These are phyloP conservation scores for Prillingera fragicola DNA, from an alignment of 1,284 basidiomycete genomes.

Conservation along the genomic window DNA sequence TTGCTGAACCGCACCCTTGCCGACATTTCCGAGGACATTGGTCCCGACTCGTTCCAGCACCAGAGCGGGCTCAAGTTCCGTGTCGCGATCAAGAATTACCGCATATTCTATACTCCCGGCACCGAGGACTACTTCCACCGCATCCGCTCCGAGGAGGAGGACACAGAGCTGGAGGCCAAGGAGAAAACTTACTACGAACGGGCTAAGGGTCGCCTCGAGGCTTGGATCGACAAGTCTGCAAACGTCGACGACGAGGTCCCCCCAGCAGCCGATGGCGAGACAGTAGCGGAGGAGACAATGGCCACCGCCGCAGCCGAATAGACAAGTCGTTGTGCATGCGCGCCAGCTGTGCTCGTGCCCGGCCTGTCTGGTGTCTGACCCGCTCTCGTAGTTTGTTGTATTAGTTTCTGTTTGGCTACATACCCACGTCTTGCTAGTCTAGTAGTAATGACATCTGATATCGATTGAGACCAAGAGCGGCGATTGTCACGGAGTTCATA, in stretches of 20 bases:
- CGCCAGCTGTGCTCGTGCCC: too few relatives aligned
- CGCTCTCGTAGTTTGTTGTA: too few relatives aligned
- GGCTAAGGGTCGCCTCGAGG: slow-evolving; percentile 22
- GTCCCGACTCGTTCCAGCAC: slow-evolving; percentile 24
- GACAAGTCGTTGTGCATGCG: too few relatives aligned
- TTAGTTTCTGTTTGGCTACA: too few relatives aligned
- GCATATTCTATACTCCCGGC: slow-evolving; percentile 62
- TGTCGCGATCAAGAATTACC: slow-evolving; percentile 62
- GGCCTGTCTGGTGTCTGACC: too few relatives aligned
- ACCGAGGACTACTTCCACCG: slow-evolving; percentile 46
- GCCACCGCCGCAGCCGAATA: not conserved
- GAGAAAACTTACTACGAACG: slow-evolving; percentile 14
- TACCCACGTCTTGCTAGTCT: too few relatives aligned
- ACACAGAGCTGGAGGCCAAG: slow-evolving; percentile 11
- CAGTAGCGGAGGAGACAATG: not conserved
- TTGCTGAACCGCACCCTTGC: slow-evolving; percentile 58
- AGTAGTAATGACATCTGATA: too few relatives aligned
- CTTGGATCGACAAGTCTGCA: slow-evolving; percentile 26
- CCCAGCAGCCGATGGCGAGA: not conserved
- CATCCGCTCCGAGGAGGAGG: slow-evolving; percentile 5
- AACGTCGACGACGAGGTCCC: slow-evolving; percentile 14
- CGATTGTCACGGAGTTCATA: too few relatives aligned
- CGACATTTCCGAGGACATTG: slow-evolving; percentile 14
- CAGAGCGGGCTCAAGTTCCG: slow-evolving; percentile 51
- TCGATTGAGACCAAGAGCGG: too few relatives aligned